A percentile compares a stretch with the other conserved stretches of the same genome.
These are phyloP conservation scores for Silene coronaria DNA, from an alignment of 179 eudicot species.

Conservation along the genomic window DNA sequence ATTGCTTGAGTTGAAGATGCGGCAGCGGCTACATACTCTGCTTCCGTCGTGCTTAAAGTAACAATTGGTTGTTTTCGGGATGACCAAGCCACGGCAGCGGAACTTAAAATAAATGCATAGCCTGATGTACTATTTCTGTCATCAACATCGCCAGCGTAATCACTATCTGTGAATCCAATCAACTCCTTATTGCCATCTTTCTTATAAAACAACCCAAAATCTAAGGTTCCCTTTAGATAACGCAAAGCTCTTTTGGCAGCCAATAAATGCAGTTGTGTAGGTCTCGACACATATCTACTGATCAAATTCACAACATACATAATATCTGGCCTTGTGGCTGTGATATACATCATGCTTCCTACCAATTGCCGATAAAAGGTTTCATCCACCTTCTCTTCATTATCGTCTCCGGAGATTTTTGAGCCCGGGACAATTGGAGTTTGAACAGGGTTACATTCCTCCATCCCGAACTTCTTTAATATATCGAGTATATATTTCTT, in stretches of 20 bases:
- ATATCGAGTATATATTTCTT: background rate
- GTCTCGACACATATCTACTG: slow-evolving; percentile 5
- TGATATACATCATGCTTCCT: slow-evolving; percentile 7
- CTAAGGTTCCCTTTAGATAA: background rate
- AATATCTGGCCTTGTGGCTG: background rate
- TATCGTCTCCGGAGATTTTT: background rate
- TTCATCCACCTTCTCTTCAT: slow-evolving; percentile 15
- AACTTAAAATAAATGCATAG: background rate
- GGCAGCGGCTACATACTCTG: background rate
- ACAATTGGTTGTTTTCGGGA: no score
- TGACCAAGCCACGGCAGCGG: background rate
- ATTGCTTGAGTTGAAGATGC: background rate
- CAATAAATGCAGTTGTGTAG: background rate
- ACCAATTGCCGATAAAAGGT: background rate
- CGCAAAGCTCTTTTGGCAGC: background rate
- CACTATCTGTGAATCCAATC: slow-evolving; percentile 1
- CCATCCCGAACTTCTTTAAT: background rate
- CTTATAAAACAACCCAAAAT: background rate
- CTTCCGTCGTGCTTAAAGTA: background rate
- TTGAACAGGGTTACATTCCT: background rate
- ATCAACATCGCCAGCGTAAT: background rate
- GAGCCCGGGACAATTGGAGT: background rate
- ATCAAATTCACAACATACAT: background rate
- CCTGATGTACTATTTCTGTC: slow-evolving; percentile 1
- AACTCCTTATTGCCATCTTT: background rate